Percentiles rank a stretch among this genome's conserved stretches.
These are phyloP conservation scores for Penicillium egyptiacum DNA, from an alignment of 495 filamentous ascomycete genomes.

Conservation along the genomic window DNA sequence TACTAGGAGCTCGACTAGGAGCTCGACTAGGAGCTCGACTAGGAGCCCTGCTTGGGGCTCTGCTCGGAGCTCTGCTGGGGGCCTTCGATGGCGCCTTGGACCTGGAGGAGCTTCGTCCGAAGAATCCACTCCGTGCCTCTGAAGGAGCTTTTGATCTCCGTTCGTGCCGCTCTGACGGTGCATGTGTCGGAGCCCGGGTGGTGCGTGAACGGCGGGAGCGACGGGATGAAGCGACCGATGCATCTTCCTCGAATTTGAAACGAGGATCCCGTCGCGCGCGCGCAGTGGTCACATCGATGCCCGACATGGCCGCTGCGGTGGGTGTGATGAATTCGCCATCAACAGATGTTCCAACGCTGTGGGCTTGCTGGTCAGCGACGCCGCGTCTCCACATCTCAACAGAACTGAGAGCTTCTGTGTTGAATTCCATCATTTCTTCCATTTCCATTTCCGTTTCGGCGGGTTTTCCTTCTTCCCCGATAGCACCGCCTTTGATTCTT, in stretches of 20 bases:
- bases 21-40: slow-evolving; percentile 2
- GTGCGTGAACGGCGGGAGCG: slow-evolving; percentile 41
- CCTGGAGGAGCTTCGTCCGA: slow-evolving; percentile 17
- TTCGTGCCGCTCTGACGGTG: slow-evolving; percentile 19
- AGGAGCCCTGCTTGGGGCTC: slow-evolving; percentile 8
- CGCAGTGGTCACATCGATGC: slow-evolving; percentile 46
- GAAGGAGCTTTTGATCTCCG: slow-evolving; percentile 23
- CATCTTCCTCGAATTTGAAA: slow-evolving; percentile 43
- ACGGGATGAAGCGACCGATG: slow-evolving; percentile 39
- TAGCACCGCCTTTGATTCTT: slow-evolving; percentile 55
- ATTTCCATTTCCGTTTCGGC: slow-evolving; percentile 31
- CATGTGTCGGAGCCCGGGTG: slow-evolving; percentile 16
- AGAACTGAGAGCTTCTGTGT: slow-evolving; percentile 55
- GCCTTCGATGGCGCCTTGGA: slow-evolving; percentile 26
- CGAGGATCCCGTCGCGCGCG: slow-evolving; percentile 37
- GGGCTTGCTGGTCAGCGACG: slow-evolving; percentile 65
- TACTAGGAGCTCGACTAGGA: slow-evolving; percentile 13
- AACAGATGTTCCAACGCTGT: slow-evolving; percentile 64
- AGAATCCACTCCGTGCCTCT: slow-evolving; percentile 18
- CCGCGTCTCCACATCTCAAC: slow-evolving; percentile 88
- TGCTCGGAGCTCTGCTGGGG: slow-evolving; percentile 22
- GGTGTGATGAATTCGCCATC: slow-evolving; percentile 87
- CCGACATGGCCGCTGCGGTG: slow-evolving; percentile 62
- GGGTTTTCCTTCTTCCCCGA: slow-evolving; percentile 8
- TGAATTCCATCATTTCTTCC: slow-evolving; percentile 60